Percentiles rank a stretch among this genome's conserved stretches.
These are phyloP conservation scores for Pythium aquatile DNA, from an alignment of 352 stramenopile species.

Conservation along the genomic window DNA sequence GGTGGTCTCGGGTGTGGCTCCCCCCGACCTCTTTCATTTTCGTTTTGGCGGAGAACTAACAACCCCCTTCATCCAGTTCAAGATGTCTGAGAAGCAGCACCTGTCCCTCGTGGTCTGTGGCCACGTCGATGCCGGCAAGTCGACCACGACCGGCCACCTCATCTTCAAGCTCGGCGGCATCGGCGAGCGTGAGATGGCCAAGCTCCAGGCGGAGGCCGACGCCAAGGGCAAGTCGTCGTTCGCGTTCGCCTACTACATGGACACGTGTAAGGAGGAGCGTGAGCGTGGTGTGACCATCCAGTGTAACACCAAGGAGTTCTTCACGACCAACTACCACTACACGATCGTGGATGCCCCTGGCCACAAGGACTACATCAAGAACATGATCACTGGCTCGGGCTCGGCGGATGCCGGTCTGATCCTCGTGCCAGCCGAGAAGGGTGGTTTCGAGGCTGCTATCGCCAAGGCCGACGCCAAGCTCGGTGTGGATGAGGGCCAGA, in stretches of 20 bases:
- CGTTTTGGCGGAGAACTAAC: slow-evolving; percentile 17
- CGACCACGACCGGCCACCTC: slow-evolving; percentile 97
- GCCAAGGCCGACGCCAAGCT: slow-evolving; percentile 65
- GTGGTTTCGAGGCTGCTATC: slow-evolving; percentile 96
- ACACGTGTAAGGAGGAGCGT: slow-evolving; percentile 98
- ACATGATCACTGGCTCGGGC: slow-evolving; percentile 99
- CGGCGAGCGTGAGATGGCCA: slow-evolving; percentile 99
- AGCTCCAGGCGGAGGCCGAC: slow-evolving; percentile 96
- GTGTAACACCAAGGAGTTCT: slow-evolving; percentile 93
- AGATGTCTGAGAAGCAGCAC: slow-evolving; percentile 32
- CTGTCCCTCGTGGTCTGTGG: slow-evolving; percentile 95
- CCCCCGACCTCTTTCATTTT: slow-evolving; percentile 15
- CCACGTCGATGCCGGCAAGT: slow-evolving; percentile 98
- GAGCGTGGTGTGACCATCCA: slow-evolving; percentile 98
- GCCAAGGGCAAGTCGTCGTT: slow-evolving; percentile 97
- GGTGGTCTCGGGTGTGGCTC: not conserved
- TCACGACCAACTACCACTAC: slow-evolving; percentile 96
- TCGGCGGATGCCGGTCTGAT: slow-evolving; percentile 98
- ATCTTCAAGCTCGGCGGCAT: slow-evolving; percentile 99
- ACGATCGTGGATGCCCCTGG: slow-evolving; percentile 98
- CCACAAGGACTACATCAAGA: slow-evolving; percentile 99
- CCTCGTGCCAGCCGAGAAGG: slow-evolving; percentile 74
- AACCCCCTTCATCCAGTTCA: slow-evolving; percentile 4
- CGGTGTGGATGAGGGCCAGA: slow-evolving; percentile 89
- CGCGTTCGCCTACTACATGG: slow-evolving; percentile 99